These are phyloP conservation scores for Hypoxylon sp. DNA, from an alignment of 2,329 filamentous ascomycete genomes.

Conservation along the genomic window DNA sequence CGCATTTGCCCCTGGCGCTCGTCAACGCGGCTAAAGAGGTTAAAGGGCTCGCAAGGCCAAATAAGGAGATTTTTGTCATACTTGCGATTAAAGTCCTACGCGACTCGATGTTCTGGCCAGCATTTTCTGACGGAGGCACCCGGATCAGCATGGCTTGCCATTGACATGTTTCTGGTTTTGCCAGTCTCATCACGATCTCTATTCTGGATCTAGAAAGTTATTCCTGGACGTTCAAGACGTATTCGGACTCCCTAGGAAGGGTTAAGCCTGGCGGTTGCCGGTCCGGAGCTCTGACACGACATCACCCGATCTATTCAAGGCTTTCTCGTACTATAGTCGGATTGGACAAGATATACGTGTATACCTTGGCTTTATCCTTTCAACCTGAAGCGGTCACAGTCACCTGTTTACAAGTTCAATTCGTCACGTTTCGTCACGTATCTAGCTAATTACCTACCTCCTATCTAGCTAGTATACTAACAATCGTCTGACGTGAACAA, in stretches of 20 bases:
- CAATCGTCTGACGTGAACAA: conserved; percentile 8
- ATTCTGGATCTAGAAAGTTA: conserved; percentile 10
- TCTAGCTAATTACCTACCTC: too few relatives aligned
- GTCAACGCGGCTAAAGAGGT: conserved; percentile 53
- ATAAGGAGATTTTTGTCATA: conserved; percentile 36
- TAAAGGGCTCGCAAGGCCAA: conserved; percentile 47
- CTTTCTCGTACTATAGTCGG: neutral
- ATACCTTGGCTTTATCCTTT: conserved; percentile 4
- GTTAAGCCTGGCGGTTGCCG: conserved; percentile 14
- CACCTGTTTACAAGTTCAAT: neutral
- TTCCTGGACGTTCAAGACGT: neutral
- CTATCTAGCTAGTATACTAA: neutral
- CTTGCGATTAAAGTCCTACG: conserved; percentile 42
- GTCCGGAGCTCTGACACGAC: conserved; percentile 12
- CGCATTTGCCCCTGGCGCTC: conserved; percentile 41
- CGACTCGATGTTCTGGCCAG: conserved; percentile 37
- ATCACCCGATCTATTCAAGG: conserved; percentile 6
- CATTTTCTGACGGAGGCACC: conserved; percentile 43
- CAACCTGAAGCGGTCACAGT: conserved; percentile 2
- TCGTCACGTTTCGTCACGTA: conserved; percentile 5
- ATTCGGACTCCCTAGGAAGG: conserved; percentile 2
- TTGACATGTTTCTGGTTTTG: conserved; percentile 30
- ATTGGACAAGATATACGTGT: neutral
- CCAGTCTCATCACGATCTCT: conserved; percentile 4
- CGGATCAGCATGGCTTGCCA: conserved; percentile 29